phyloP scores from a whole-genome alignment of 805 yeast genomes.

The Tetrapisispora phaffii region DNA sequence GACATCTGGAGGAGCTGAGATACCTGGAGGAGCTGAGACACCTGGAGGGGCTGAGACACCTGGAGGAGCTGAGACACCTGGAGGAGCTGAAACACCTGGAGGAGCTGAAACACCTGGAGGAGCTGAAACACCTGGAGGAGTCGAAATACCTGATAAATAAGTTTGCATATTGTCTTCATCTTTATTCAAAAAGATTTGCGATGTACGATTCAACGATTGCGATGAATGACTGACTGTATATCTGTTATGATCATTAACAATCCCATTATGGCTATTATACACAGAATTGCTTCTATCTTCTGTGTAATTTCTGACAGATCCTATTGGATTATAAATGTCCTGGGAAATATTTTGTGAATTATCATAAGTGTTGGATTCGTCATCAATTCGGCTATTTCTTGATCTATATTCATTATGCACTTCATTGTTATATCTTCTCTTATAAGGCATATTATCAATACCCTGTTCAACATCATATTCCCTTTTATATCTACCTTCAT shows the following conservation, averaged over 20 bases:
- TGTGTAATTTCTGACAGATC: background rate
- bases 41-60: background rate
- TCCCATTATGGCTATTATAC: too few relatives aligned
- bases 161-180: too few relatives aligned
- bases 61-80: slow-evolving; percentile 1
- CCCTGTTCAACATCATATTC: background rate
- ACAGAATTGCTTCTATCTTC: background rate
- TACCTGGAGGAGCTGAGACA: slow-evolving; percentile 1
- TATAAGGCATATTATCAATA: background rate
- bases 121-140: too few relatives aligned
- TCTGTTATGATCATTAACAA: background rate
- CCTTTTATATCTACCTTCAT: background rate
- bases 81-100: slow-evolving; percentile 1
- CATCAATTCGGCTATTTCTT: background rate
- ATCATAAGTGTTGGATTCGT: background rate
- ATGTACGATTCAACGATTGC: too few relatives aligned
- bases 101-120: background rate
- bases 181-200: too few relatives aligned
- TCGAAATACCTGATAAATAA: too few relatives aligned
- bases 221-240: too few relatives aligned
- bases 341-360: background rate
- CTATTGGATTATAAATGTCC: background rate
- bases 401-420: background rate
- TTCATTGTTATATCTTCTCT: background rate
- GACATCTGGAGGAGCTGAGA: slow-evolving; percentile 1